Percentiles rank a stretch among this genome's conserved stretches.
Conservation (phyloP, 805 yeast genomes). For the Schwanniomyces polymorphus region DNA sequence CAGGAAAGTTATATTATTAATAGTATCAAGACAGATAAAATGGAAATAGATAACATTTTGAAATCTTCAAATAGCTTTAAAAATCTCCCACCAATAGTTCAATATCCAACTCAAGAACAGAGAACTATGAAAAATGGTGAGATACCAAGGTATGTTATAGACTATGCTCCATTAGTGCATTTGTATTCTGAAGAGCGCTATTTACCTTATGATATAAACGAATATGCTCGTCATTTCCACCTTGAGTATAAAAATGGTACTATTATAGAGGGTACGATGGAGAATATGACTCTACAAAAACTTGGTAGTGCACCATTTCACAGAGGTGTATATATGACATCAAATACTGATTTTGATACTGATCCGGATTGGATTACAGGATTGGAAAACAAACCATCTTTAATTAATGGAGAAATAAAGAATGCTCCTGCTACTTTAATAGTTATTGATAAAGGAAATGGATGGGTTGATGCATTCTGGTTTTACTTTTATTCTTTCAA, state of each 20-base stretch:
- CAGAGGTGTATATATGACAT: slow-evolving; percentile 55
- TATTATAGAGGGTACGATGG: slow-evolving; percentile 29
- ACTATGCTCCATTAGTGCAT: slow-evolving; percentile 76
- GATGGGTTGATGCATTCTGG: slow-evolving; percentile 96
- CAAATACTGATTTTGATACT: slow-evolving; percentile 66
- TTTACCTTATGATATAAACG: slow-evolving; percentile 76
- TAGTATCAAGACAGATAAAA: slow-evolving; percentile 16
- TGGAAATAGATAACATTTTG: slow-evolving; percentile 24
- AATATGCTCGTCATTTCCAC: slow-evolving; percentile 67
- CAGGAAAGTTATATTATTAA: slow-evolving; percentile 19
- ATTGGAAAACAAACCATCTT: slow-evolving; percentile 59
- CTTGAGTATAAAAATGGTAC: slow-evolving; percentile 54
- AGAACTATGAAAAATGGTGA: slow-evolving; percentile 49
- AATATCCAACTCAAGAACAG: slow-evolving; percentile 29
- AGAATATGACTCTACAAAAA: slow-evolving; percentile 28
- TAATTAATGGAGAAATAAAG: slow-evolving; percentile 66
- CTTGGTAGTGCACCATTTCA: slow-evolving; percentile 29
- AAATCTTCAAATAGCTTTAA: slow-evolving; percentile 21
- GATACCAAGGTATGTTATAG: slow-evolving; percentile 62
- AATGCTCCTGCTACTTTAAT: slow-evolving; percentile 80
- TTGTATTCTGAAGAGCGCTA: slow-evolving; percentile 87
- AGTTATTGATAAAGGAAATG: slow-evolving; percentile 90
- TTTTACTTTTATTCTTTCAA: slow-evolving; percentile 93
- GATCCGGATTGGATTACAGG: slow-evolving; percentile 90
- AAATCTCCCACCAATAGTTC: slow-evolving; percentile 38